Evolutionary conservation across 306 rosid genomes (phyloP).

Genomic region (Oxytropis ochrocephala): DNA sequence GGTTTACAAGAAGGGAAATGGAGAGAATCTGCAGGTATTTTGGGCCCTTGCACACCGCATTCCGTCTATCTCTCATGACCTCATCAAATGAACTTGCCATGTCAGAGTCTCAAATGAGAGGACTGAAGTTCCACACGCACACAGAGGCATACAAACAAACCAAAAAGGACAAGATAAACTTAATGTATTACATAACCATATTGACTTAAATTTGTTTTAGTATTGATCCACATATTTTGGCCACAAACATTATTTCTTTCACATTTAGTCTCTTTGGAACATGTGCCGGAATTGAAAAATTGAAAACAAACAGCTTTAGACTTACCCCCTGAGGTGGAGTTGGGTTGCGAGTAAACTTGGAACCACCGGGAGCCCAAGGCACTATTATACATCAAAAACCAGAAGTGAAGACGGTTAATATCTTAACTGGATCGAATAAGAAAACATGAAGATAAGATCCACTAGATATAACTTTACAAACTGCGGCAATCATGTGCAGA

Average conservation of each 20-base stretch:
- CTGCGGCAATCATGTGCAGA: background rate
- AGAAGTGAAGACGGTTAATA: background rate
- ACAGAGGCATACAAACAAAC: background rate
- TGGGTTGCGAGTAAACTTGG: constrained; percentile 83
- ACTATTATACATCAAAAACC: constrained; percentile 40
- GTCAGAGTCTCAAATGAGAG: background rate
- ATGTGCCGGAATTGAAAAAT: background rate
- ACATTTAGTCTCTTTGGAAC: background rate
- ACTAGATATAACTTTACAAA: background rate
- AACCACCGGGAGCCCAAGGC: constrained; percentile 98
- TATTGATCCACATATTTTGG: too few species aligned
- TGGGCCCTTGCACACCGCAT: background rate
- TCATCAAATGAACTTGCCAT: background rate
- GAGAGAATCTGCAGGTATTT: background rate
- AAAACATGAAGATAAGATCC: background rate
- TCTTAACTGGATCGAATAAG: background rate
- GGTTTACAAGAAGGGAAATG: background rate
- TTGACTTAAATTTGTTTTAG: constrained; percentile 22
- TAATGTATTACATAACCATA: background rate
- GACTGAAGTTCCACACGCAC: background rate
- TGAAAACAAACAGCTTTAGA: background rate
- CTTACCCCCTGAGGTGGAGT: constrained; percentile 86
- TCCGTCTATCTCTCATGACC: background rate
- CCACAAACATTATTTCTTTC: too few species aligned
- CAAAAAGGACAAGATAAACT: background rate